These are phyloP conservation scores for Schizophyllum commune DNA, from an alignment of 1,284 basidiomycete species.

Conservation along the genomic window DNA sequence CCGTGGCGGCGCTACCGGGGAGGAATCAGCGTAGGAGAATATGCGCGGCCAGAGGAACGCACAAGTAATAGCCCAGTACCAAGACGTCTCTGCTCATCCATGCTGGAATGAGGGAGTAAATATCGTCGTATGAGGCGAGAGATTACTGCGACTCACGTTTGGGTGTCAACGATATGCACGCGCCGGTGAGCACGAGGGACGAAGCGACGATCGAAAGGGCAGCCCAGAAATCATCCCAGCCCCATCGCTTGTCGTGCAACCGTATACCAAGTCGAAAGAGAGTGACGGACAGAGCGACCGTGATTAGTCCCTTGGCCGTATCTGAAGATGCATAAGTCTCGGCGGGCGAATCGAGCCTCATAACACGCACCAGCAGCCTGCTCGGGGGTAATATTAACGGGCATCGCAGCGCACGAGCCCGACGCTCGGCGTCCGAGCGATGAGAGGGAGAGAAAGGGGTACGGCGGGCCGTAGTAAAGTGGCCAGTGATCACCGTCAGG, in stretches of 20 bases:
- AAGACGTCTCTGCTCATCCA: not conserved
- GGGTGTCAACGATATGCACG: not conserved
- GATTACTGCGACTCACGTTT: not conserved
- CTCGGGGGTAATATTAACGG: too few species aligned
- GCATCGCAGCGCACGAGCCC: too few species aligned
- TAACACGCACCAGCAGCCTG: too few species aligned
- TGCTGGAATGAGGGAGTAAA: not conserved
- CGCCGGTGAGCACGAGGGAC: not conserved
- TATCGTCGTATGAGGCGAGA: not conserved
- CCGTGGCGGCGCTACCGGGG: constrained; percentile 5
- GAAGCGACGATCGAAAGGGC: not conserved
- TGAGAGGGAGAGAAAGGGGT: too few species aligned
- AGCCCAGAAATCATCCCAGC: constrained; percentile 5
- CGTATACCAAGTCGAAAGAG: not conserved
- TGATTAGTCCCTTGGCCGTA: not conserved
- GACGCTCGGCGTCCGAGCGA: too few species aligned
- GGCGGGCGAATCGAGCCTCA: too few species aligned
- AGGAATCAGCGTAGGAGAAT: too few species aligned
- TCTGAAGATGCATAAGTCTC: not conserved
- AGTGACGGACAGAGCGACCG: not conserved
- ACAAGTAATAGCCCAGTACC: constrained; percentile 1
- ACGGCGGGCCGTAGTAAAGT: too few species aligned
- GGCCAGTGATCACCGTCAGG: too few species aligned
- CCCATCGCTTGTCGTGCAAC: not conserved
- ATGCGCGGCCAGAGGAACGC: not conserved